Percentiles rank a stretch among this genome's conserved stretches.
phyloP scores from a whole-genome alignment of 768 basidiomycete species.

The Thelephora aurantiotincta region DNA sequence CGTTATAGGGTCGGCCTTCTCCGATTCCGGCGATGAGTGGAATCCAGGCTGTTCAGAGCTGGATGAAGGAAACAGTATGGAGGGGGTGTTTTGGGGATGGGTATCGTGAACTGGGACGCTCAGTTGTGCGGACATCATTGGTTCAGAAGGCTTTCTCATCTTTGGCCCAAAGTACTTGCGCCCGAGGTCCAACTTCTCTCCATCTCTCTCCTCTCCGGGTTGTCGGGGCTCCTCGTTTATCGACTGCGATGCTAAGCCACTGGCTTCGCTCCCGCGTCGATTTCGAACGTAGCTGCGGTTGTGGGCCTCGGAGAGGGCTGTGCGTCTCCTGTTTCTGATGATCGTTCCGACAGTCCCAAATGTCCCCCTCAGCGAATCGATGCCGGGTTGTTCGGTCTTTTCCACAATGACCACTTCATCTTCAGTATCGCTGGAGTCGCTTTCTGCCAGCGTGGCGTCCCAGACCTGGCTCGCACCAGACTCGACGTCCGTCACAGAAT shows the following conservation, averaged over 20 bases:
- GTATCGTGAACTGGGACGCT: too few species aligned
- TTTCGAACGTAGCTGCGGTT: not conserved
- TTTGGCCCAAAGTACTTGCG: not conserved
- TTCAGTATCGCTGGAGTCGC: conserved; percentile 9
- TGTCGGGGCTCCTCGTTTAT: not conserved
- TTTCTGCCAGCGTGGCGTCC: conserved; percentile 5
- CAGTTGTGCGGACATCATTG: too few species aligned
- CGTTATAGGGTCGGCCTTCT: too few species aligned
- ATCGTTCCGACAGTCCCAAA: conserved; percentile 84
- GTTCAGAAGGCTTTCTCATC: too few species aligned
- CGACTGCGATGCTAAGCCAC: not conserved
- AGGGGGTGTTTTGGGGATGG: too few species aligned
- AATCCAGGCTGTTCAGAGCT: too few species aligned
- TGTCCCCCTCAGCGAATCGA: conserved; percentile 77
- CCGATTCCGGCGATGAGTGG: too few species aligned
- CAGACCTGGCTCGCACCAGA: conserved; percentile 5
- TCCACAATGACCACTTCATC: conserved; percentile 11
- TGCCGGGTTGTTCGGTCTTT: conserved; percentile 67
- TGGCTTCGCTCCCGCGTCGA: not conserved
- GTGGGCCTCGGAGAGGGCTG: conserved; percentile 9
- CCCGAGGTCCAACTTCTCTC: not conserved
- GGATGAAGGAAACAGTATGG: too few species aligned
- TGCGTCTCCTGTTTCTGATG: conserved; percentile 37
- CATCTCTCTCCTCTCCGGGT: not conserved
- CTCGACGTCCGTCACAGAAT: conserved; percentile 3